Evolutionary conservation across 495 filamentous ascomycete genomes (phyloP).

Genomic region (Amniculicola lignicola): DNA sequence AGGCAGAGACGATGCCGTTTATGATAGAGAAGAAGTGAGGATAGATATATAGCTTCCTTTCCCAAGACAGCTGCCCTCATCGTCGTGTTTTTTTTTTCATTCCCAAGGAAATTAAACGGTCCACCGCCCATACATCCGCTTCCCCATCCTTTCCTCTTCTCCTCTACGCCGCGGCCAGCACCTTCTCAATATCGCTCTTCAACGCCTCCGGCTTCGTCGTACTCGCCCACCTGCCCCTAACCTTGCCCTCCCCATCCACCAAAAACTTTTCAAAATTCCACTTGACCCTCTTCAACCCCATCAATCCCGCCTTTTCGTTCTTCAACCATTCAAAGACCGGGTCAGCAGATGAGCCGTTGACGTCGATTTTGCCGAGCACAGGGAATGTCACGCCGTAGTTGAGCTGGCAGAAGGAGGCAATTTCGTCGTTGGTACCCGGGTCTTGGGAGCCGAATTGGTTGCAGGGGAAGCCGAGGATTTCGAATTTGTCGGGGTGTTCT

Average conservation of each 20-base stretch:
- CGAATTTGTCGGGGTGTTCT: slow-evolving; percentile 69
- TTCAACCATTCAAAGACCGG: slow-evolving; percentile 90
- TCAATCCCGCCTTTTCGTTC: slow-evolving; percentile 71
- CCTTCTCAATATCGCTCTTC: slow-evolving; percentile 69
- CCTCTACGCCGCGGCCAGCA: slow-evolving; percentile 50
- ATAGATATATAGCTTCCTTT: too few relatives aligned
- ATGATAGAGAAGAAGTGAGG: too few relatives aligned
- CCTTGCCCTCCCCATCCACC: slow-evolving; percentile 77
- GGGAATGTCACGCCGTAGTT: slow-evolving; percentile 97
- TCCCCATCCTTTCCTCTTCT: too few relatives aligned
- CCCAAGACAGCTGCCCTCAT: too few relatives aligned
- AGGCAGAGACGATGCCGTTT: too few relatives aligned
- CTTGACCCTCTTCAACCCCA: slow-evolving; percentile 87
- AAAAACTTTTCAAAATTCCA: slow-evolving; percentile 99
- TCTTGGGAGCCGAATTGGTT: slow-evolving; percentile 96
- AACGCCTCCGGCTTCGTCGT: slow-evolving; percentile 79
- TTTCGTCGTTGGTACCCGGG: slow-evolving; percentile 82
- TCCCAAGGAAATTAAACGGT: too few relatives aligned
- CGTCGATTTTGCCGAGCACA: slow-evolving; percentile 83
- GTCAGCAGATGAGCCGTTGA: slow-evolving; percentile 79
- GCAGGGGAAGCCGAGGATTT: slow-evolving; percentile 93
- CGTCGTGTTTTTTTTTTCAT: too few relatives aligned
- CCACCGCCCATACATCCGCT: too few relatives aligned
- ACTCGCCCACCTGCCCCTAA: slow-evolving; percentile 77
- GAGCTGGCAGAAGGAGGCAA: slow-evolving; percentile 84